Percentiles rank a stretch among this genome's conserved stretches.
Evolutionary conservation across 257 asterid species (phyloP).

Genomic region (Solanum chmielewskii): DNA sequence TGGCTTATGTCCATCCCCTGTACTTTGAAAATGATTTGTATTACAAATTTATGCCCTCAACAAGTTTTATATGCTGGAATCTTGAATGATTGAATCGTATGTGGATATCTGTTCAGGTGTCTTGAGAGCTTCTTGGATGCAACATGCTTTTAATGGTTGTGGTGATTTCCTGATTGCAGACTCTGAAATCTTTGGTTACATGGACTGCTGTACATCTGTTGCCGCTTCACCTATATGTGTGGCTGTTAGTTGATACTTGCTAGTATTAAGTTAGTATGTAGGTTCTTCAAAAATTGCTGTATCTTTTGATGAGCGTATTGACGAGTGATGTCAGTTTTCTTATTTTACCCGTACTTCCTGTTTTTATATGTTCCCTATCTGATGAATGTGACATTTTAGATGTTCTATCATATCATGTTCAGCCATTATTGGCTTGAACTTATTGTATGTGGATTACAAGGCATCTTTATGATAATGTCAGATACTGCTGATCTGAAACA

Average conservation of each 20-base stretch:
- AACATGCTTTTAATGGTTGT: constrained; percentile 87
- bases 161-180: constrained; percentile 93
- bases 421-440: neutral
- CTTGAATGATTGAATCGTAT: constrained; percentile 36
- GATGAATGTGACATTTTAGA: neutral
- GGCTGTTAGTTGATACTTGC: constrained; percentile 37
- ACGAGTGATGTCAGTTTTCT: constrained; percentile 2
- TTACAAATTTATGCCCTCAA: neutral
- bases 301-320: constrained; percentile 6
- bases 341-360: neutral
- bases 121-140: constrained; percentile 93
- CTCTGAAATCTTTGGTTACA: constrained; percentile 75
- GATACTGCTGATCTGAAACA: neutral
- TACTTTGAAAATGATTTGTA: neutral
- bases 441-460: neutral
- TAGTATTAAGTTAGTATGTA: constrained; percentile 37
- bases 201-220: constrained; percentile 93
- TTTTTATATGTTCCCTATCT: neutral
- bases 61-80: constrained; percentile 17
- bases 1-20: neutral
- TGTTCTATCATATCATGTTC: neutral
- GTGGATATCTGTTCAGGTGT: constrained; percentile 85
- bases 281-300: constrained; percentile 49
- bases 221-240: constrained; percentile 85
- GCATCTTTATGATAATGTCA: neutral